Percentiles rank a stretch among this genome's conserved stretches.
Conservation (phyloP, 495 filamentous ascomycete genomes). For the Penicillium verhagenii region DNA sequence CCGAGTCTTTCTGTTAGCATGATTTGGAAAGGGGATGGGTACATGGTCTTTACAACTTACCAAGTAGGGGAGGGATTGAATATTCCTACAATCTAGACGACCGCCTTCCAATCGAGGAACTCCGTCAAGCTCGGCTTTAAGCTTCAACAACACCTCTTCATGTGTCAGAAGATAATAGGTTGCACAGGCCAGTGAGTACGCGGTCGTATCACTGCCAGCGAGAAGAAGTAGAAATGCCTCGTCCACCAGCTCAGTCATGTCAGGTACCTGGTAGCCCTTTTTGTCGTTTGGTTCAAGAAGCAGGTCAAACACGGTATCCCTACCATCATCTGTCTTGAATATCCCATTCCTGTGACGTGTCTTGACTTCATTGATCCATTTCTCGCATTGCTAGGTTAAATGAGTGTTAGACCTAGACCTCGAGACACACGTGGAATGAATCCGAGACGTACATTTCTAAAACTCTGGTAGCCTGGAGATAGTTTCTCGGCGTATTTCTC, state of each 20-base stretch:
- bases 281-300: background rate
- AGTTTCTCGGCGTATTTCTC: background rate
- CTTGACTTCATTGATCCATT: background rate
- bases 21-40: too few relatives aligned
- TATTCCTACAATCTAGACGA: background rate
- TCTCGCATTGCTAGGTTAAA: background rate
- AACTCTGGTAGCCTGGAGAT: background rate
- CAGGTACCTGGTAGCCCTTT: background rate
- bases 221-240: background rate
- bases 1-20: background rate
- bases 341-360: background rate
- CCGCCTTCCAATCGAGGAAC: background rate
- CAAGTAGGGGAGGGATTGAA: background rate
- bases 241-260: background rate
- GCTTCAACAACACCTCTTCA: background rate
- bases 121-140: background rate
- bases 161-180: background rate
- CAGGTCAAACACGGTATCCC: background rate
- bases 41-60: too few relatives aligned
- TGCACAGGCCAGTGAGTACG: background rate
- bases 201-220: background rate
- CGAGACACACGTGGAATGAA: background rate
- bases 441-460: background rate
- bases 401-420: background rate
- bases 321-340: background rate